These are phyloP conservation scores for Diaporthe humulicola DNA, from an alignment of 2,329 filamentous ascomycete species.

Conservation along the genomic window DNA sequence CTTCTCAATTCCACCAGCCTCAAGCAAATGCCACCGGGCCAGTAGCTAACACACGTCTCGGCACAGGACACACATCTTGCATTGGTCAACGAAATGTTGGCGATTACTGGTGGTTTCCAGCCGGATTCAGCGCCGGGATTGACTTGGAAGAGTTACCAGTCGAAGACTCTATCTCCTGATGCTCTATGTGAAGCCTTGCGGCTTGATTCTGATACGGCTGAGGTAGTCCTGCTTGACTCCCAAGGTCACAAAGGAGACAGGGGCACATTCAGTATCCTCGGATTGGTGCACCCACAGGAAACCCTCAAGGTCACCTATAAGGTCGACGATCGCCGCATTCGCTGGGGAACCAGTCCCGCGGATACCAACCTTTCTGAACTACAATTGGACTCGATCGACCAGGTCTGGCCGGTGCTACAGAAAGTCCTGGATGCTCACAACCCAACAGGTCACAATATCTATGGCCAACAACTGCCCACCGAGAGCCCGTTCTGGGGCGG, in stretches of 20 bases:
- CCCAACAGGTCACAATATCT: not conserved
- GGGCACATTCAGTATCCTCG: not conserved
- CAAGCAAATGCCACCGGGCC: too few species aligned
- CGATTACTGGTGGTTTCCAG: not conserved
- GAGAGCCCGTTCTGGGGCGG: constrained; percentile 5
- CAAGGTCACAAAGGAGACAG: constrained; percentile 12
- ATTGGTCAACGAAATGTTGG: not conserved
- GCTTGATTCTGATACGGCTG: not conserved
- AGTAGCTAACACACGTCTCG: not conserved
- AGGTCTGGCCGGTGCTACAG: constrained; percentile 6
- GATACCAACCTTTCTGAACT: not conserved
- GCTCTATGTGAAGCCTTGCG: not conserved
- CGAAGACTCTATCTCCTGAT: not conserved
- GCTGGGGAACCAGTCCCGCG: not conserved
- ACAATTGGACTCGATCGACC: not conserved
- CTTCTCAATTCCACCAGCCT: too few species aligned
- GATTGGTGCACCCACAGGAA: not conserved
- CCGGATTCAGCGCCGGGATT: not conserved
- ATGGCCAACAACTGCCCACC: not conserved
- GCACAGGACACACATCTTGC: not conserved
- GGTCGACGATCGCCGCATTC: not conserved
- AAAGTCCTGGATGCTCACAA: not conserved
- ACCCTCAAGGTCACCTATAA: constrained; percentile 6
- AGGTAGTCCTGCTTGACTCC: constrained; percentile 4
- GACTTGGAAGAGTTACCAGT: not conserved